Evolutionary conservation across 2,329 filamentous ascomycete genomes (phyloP), one percentile per base, ranked within the genome.

Genomic region (Talaromyces sp.): DNA sequence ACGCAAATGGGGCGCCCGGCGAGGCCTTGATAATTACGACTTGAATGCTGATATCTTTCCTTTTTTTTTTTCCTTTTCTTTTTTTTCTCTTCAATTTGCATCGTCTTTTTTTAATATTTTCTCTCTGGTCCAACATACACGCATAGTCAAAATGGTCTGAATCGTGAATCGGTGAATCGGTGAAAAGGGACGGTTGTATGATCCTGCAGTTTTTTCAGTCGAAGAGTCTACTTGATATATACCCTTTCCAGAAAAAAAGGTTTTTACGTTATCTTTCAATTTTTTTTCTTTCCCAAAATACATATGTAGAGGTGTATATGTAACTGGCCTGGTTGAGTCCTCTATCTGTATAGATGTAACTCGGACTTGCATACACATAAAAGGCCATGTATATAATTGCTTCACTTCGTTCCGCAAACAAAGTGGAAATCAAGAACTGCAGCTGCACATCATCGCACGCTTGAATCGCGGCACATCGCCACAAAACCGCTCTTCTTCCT

Each of bases 371-470:
- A 36, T 12, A 23, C 16, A 18, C 1, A 47, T 12, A 27, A 10
- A 9, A 4, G 5, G 9, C 23, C 7, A 23, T 47, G 10, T 47
- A 12, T 47, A 47, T 23, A 7, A 18, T 3, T 18, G 42, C 12
- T 36, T 36, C 9, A 2, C 16, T 40, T 40, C 14, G 16, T 16
- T 40, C 36, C 12, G n/a, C 33, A 36, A 12, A 36, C 42, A 54
- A 40, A 16, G 6, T 23, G 27, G 5, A 56, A 4, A 40, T 59
- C 62, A 96, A 28, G 94, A 97, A 73, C 92, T 96, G 77, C 95
- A 99, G 73, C 91, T 96, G 75, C 95, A 98, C 80, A 97, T 94
- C 85, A 96, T 87, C 36, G 90, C 90, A 67, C 91, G 85, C 76
- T 88, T 87, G 53, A 82, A 82, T 72, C 84, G 87, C 0, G 94